Base-by-base conservation (phyloP, 129 eudicot species). In the Glebionis coronaria region DNA sequence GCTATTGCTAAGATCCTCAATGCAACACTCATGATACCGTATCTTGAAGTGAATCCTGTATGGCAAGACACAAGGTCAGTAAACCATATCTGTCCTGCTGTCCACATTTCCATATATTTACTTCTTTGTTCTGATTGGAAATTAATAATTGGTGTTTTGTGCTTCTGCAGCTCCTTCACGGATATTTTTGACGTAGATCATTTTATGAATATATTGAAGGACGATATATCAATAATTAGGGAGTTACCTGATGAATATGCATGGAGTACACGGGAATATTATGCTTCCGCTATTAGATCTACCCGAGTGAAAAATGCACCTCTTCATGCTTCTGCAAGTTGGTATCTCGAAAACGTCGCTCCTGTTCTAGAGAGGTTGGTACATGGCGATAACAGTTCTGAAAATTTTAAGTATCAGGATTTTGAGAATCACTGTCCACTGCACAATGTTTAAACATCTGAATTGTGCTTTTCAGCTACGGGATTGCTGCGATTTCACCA, bases 241-340 rank as follows among this genome's bases (percentile, higher is more conserved):
- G 99, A 89, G 72, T 75, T 93, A 65, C 99, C 99, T 0, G 91
- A 79, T 42, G 97, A 93, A 71, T 93, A 80, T 65, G 76, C 83
- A 50, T 93, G 99, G 99, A 93, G 99, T 83, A 93, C 99, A n/a
- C 81, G 99, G 19, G 97, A 89, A 61, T 93, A 86, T 71, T 93
- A 93, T 66, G 95, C 97, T 49, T 72, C 87, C 10, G 97, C 97
- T 57, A 93, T 93, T 63, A 80, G 99, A 79, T 86, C 91, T 49
- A 93, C 90, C 73, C 88, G 99, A 75, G 70, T 93, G 35, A 93
- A 93, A 75, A 86, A 83, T 4, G 97, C 99, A 55, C 99, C 99
- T 42, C 90, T 89, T 68, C 99, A 93, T 78, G 99, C 99, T 77
- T 93, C 99, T 3, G 90, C 87, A 46, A 77, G 81, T 77, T 93